Evolutionary conservation across 2,329 filamentous ascomycete genomes (phyloP).

Genomic region (Incumbomyces lentus): DNA sequence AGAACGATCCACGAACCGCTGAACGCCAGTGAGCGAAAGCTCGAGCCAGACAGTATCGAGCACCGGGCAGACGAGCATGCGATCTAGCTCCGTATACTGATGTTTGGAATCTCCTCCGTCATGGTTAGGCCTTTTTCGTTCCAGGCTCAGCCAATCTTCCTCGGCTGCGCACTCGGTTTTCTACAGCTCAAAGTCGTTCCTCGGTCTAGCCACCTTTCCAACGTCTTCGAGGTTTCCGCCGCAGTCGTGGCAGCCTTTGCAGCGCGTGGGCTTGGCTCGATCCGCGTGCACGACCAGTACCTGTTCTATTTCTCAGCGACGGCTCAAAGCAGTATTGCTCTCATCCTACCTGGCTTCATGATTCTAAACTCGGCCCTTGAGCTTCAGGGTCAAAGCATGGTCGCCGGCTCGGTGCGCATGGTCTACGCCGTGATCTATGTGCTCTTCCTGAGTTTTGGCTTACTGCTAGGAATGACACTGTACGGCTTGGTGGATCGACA

Average conservation of each 20-base stretch:
- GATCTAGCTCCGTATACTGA: constrained; percentile 45
- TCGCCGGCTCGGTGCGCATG: constrained; percentile 62
- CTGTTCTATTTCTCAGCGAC: constrained; percentile 63
- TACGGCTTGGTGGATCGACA: constrained; percentile 30
- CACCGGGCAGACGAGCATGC: constrained; percentile 46
- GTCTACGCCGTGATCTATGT: constrained; percentile 67
- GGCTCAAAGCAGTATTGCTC: constrained; percentile 61
- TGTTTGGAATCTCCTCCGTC: constrained; percentile 67
- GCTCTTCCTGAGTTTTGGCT: constrained; percentile 61
- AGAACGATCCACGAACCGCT: constrained; percentile 38
- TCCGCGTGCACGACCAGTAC: constrained; percentile 36
- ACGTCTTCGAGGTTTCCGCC: constrained; percentile 55
- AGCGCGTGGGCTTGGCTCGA: constrained; percentile 58
- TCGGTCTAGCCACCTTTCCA: constrained; percentile 56
- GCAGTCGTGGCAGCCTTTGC: constrained; percentile 58
- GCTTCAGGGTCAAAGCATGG: constrained; percentile 57
- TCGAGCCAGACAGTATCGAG: constrained; percentile 44
- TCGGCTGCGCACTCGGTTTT: constrained; percentile 63
- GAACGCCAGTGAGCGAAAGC: constrained; percentile 35
- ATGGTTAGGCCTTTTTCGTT: constrained; percentile 74
- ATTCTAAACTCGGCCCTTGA: constrained; percentile 54
- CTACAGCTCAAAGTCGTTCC: constrained; percentile 67
- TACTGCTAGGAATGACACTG: constrained; percentile 55
- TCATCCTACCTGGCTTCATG: constrained; percentile 62
- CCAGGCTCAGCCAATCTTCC: constrained; percentile 58